Percentiles rank a stretch among this genome's conserved stretches.
These are phyloP conservation scores for Rhodotorula sp. DNA, from an alignment of 1,284 basidiomycete species.

Conservation along the genomic window DNA sequence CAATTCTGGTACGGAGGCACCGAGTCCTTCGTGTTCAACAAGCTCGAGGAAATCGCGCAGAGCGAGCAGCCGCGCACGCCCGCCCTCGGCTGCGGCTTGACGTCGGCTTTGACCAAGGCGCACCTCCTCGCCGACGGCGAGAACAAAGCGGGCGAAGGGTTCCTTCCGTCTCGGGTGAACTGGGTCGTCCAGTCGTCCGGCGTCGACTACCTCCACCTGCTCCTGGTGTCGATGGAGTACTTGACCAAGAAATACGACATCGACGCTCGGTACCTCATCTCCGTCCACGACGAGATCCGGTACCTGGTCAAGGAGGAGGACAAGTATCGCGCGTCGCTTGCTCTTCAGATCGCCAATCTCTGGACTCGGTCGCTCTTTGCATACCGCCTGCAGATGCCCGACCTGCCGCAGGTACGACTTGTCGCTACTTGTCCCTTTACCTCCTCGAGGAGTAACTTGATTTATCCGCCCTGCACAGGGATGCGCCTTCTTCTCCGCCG, in stretches of 20 bases:
- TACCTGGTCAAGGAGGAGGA: slow-evolving; percentile 89
- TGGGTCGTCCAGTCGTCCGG: slow-evolving; percentile 99
- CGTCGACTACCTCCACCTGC: slow-evolving; percentile 94
- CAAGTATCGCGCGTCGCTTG: slow-evolving; percentile 82
- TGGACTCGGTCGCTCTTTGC: slow-evolving; percentile 95
- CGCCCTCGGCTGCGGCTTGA: slow-evolving; percentile 90
- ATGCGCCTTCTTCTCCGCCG: slow-evolving; percentile 89
- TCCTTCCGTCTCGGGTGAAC: slow-evolving; percentile 95
- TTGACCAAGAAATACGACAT: slow-evolving; percentile 79
- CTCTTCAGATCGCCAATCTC: slow-evolving; percentile 90
- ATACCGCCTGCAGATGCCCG: slow-evolving; percentile 89
- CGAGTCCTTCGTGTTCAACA: slow-evolving; percentile 99
- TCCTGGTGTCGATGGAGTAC: slow-evolving; percentile 93
- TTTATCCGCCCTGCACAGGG: slow-evolving; percentile 27
- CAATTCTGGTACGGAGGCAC: slow-evolving; percentile 97
- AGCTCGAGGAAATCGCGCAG: slow-evolving; percentile 90
- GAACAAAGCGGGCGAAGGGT: slow-evolving; percentile 70
- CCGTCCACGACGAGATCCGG: slow-evolving; percentile 94
- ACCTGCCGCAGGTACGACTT: slow-evolving; percentile 71
- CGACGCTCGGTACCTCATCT: slow-evolving; percentile 88
- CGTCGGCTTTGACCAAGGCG: slow-evolving; percentile 82
- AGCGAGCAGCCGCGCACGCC: slow-evolving; percentile 86
- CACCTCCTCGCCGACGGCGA: slow-evolving; percentile 65
- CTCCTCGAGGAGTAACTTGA: neutral
- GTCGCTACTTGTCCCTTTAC: slow-evolving; percentile 49